These are phyloP conservation scores for Chloris gayana DNA, from an alignment of 176 grass and related monocot genomes.

Conservation along the genomic window DNA sequence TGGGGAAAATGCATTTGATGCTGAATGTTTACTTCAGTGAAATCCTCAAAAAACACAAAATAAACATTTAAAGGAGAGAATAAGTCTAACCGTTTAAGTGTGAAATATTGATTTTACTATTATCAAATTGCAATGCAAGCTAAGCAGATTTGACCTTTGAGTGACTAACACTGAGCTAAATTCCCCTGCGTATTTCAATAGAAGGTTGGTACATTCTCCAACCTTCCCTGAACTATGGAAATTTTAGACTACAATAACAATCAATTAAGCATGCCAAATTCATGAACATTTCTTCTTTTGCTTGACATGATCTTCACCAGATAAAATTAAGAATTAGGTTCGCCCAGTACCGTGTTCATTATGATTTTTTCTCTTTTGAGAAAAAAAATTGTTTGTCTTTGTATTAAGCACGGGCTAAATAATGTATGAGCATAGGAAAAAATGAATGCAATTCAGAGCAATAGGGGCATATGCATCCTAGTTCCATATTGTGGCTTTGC, in stretches of 20 bases:
- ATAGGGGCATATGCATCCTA: neutral
- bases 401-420: neutral
- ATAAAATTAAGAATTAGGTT: neutral
- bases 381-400: neutral
- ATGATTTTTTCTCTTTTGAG: neutral
- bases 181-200: neutral
- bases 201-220: neutral
- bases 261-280: neutral
- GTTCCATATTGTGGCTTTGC: neutral
- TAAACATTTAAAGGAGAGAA: neutral
- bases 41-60: neutral
- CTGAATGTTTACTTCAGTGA: neutral
- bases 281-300: neutral
- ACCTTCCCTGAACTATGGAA: neutral
- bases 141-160: neutral
- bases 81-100: neutral
- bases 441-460: neutral
- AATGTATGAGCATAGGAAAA: neutral
- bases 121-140: neutral
- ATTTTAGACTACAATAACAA: neutral
- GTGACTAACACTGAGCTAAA: slow-evolving; percentile 1
- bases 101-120: neutral
- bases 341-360: neutral
- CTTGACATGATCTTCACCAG: neutral
- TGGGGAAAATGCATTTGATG: neutral